phyloP scores from a whole-genome alignment of 306 rosid species.

The Senna siamea region DNA sequence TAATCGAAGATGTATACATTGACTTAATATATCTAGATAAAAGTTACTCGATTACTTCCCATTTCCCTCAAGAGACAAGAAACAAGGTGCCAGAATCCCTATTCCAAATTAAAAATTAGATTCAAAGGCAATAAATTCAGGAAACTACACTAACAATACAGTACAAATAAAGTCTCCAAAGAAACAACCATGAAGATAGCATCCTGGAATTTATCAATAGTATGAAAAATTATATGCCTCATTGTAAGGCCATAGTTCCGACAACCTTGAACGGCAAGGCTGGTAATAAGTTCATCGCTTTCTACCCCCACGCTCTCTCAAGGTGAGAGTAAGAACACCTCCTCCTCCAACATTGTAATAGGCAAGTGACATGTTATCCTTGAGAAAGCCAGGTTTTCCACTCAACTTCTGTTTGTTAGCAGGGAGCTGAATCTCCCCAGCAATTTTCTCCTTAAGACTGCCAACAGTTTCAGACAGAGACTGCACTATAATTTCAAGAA shows the following conservation, averaged over 20 bases:
- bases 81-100: constrained; percentile 39
- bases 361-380: constrained; percentile 92
- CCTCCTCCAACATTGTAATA: constrained; percentile 87
- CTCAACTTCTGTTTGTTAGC: constrained; percentile 98
- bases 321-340: constrained; percentile 67
- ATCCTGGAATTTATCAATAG: constrained; percentile 33
- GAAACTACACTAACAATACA: constrained; percentile 18
- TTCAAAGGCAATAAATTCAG: constrained; percentile 6
- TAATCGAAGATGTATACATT: background rate
- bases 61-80: constrained; percentile 34
- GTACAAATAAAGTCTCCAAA: constrained; percentile 28
- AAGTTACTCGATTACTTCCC: constrained; percentile 41
- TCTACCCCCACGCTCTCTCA: constrained; percentile 99
- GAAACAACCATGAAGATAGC: constrained; percentile 21
- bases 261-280: constrained; percentile 42
- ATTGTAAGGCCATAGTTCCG: constrained; percentile 48
- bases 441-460: constrained; percentile 89
- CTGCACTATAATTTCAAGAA: constrained; percentile 79
- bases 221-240: constrained; percentile 43
- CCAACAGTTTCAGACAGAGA: constrained; percentile 88
- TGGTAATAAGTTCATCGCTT: constrained; percentile 63
- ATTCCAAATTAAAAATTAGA: constrained; percentile 40
- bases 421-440: constrained; percentile 95
- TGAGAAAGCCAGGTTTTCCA: constrained; percentile 96
- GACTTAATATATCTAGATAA: constrained; percentile 12